Evolutionary conservation across 83 land plant genomes (phyloP), one percentile per base, ranked within the genome.

Genomic region (Thuja plicata): DNA sequence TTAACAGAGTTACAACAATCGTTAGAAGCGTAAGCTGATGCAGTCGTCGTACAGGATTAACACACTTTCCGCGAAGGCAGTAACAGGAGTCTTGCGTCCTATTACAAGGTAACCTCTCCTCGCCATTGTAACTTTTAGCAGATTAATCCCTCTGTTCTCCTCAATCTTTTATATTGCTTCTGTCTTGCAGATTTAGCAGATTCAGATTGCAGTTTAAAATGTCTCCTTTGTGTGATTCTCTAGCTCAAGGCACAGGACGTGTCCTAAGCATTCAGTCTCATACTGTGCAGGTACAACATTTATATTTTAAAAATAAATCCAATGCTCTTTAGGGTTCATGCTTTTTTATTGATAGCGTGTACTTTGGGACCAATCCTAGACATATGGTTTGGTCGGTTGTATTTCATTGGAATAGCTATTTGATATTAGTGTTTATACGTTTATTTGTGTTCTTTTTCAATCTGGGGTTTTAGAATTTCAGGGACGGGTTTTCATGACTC

Each of bases 211-310:
- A 60, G 45, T 38, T 86, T 34, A n/a, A 78, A 78, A 89, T 89
- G 90, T 70, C 96, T 34, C 97, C 93, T 52, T 92, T 94, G 13
- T 91, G 95, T 12, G 6, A 91, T 13, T 94, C 93, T 48, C 89
- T 95, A 27, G 91, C 94, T 0, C 90, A 94, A 15, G 93, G 88
- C 27, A 93, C 93, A 24, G 99, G 99, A 16, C 98, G 99, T n/a
- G 96, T 97, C 88, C 96, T 97, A 87, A 97, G 98, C 91, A 96
- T 97, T 88, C 99, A 97, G 81, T 97, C 99, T 62, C 99, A 97
- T 73, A 97, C 98, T 54, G 99, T 97, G 57, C 99, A 97, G 98
- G 99, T 97, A 84, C 45, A 30, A 1, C 34, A 21, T 35, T 37
- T 73, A 46, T 9, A 19, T 11, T 15, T 17, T 27, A 15, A 54